Evolutionary conservation across 73 alveolate genomes (phyloP), one percentile per base, ranked within the genome.

Genomic region (Paramecium primaurelia): DNA sequence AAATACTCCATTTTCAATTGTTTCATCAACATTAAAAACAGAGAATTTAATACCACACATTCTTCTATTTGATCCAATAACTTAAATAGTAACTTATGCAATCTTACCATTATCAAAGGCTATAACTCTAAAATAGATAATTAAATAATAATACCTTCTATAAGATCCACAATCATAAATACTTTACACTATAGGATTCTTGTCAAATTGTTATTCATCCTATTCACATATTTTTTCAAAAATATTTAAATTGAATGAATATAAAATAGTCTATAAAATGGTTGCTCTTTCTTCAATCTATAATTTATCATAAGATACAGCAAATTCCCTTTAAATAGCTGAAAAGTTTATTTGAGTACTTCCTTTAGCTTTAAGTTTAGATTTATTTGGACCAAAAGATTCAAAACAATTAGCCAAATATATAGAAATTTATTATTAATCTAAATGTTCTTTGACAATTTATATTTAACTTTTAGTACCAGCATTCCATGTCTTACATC

Each of bases 21-120:
- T 26, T 25, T 80, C 73, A 25, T 80, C 73, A 40, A 47, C 34
- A 80, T 47, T 80, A 45, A 32, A 80, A 44, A 80, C 91, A 11
- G 64, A 25, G 25, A 80, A 80, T 47, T 47, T 80, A 14, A 80
- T 42, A 40, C 91, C 91, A 22, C 77, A 80, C 91, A 80, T 80
- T 80, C 75, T 80, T 80, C 91, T 80, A 47, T 45, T 45, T 18
- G 91, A 80, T 28, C 91, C 91, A 20, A 80, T 80, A 45, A 80
- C 75, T 80, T 59, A 80, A 3, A 80, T 22, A 0, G 91, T 80
- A 2, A 80, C 77, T 10, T 59, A 64, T 7, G 91, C 20, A 12
- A 80, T 49, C 16, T 80, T 42, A 12, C 91, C 91, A 44, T 80
- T 80, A 45, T 80, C 91, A 49, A 45, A 49, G 4, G 45, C 75